Conservation (phyloP, 257 asterid species). For the Parsonsia alboflavescens region DNA sequence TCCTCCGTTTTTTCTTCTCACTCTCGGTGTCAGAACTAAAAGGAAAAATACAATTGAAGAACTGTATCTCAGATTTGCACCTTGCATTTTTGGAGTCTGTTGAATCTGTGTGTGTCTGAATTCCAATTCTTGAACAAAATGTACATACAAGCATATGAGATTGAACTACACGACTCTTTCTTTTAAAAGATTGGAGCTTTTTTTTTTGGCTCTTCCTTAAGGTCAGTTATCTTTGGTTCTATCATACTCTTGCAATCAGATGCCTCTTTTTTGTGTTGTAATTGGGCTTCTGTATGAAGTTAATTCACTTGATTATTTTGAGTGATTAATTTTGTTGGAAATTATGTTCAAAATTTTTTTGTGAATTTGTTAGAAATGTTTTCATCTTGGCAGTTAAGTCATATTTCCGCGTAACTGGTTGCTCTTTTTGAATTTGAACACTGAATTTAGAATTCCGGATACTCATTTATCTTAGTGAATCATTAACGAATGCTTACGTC, state of each 20-base stretch:
- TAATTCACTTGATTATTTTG: constrained; percentile 8
- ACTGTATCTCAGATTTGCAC: constrained; percentile 33
- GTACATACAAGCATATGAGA: constrained; percentile 21
- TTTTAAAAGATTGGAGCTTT: constrained; percentile 23
- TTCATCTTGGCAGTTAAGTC: not conserved
- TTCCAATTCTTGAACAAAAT: constrained; percentile 23
- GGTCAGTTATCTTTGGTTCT: constrained; percentile 27
- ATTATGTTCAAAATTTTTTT: not conserved
- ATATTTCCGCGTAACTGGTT: not conserved
- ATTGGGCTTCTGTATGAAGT: constrained; percentile 4
- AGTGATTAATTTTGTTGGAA: constrained; percentile 1
- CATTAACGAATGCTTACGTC: constrained; percentile 12
- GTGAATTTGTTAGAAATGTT: not conserved
- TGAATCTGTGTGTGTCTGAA: constrained; percentile 10
- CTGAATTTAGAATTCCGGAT: not conserved
- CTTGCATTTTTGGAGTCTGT: constrained; percentile 10
- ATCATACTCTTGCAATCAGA: constrained; percentile 1
- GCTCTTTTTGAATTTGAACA: not conserved
- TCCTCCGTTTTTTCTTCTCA: not conserved
- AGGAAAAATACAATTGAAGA: no score
- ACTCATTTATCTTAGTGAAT: not conserved
- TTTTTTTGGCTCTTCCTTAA: constrained; percentile 25
- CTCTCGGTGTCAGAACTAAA: not conserved
- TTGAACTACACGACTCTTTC: constrained; percentile 15
- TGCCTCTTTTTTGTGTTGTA: not conserved